Base-by-base conservation (phyloP, 164 flowering plant genomes). In the Hamamelis virginiana region DNA sequence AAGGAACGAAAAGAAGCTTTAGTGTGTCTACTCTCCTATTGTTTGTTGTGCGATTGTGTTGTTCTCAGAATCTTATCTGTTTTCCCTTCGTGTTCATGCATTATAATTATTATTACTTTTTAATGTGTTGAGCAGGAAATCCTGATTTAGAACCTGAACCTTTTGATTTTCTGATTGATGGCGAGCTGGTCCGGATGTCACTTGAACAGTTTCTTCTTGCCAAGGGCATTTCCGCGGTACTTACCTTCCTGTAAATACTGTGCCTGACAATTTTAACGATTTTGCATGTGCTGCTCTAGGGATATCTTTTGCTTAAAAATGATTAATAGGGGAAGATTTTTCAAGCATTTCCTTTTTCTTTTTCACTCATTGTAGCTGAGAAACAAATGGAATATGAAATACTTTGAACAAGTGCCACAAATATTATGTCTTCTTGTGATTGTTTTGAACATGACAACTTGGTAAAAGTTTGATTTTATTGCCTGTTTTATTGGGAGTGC, bases 221-320 rank as follows among this genome's bases (percentile, higher is more conserved):
- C 68, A 93, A 93, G 80, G 95, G 93, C 76, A 89, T 96, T 62
- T 89, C 98, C 1, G 96, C 95, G 87, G 99, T 96, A 81, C 27
- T 43, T 52, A 45, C 9, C 45, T 59, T 15, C 45, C 51, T n/a
- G 38, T 62, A 26, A 52, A 65, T 16, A 21, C 1, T 5, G 41
- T 2, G 41, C 41, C 6, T 33, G 62, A 16, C 1, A 16, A 38
- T 51, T 60, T 55, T 33, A 13, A 15, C 38, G 12, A 60, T 27
- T 10, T 25, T 11, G 11, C 33, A 1, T 46, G 50, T 28, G 2
- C 6, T 6, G 6, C 41, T 6, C 6, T 10, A 22, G 6, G 27
- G 61, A 18, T n/a, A 16, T n/a, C 15, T 41, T 9, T 23, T 15
- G 6, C 14, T 58, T 26, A 25, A 5, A 13, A 27, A 14, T 18